Evolutionary conservation across 345 rosid species (phyloP).

Genomic region (Eutrema yunnanense): DNA sequence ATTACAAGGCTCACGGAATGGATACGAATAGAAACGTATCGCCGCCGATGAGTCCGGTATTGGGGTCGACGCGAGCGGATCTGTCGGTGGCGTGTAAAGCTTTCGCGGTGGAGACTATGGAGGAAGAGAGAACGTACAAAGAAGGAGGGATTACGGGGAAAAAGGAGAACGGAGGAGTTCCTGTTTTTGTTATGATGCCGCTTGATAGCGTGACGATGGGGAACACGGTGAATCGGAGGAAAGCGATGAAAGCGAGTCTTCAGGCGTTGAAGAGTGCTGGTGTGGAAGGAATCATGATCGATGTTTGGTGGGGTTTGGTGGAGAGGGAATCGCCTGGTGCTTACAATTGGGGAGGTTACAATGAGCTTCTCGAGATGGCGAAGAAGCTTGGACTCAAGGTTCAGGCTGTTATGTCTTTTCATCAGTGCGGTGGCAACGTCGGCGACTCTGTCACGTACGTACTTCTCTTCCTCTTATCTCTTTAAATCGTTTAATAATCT

Average conservation of each 20-base stretch:
- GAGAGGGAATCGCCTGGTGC: slow-evolving; percentile 77
- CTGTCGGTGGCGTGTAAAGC: slow-evolving; percentile 68
- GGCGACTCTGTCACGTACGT: slow-evolving; percentile 91
- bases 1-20: slow-evolving; percentile 30
- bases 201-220: slow-evolving; percentile 83
- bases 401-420: slow-evolving; percentile 98
- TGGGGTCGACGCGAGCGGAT: slow-evolving; percentile 48
- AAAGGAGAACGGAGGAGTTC: slow-evolving; percentile 54
- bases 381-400: slow-evolving; percentile 84
- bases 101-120: slow-evolving; percentile 33
- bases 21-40: slow-evolving; percentile 22
- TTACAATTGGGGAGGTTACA: slow-evolving; percentile 95
- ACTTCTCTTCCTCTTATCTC: not conserved
- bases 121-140: slow-evolving; percentile 25
- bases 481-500: not conserved
- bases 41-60: slow-evolving; percentile 59
- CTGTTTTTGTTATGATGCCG: slow-evolving; percentile 99
- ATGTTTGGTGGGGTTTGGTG: slow-evolving; percentile 99
- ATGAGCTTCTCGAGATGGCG: slow-evolving; percentile 88
- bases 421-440: slow-evolving; percentile 99
- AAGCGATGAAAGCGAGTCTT: slow-evolving; percentile 93
- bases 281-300: slow-evolving; percentile 93
- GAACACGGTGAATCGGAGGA: slow-evolving; percentile 71
- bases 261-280: slow-evolving; percentile 96
- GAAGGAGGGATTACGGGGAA: slow-evolving; percentile 32